Base-by-base conservation (phyloP, 805 yeast genomes). In the Zygosaccharomyces kombuchaensis region DNA sequence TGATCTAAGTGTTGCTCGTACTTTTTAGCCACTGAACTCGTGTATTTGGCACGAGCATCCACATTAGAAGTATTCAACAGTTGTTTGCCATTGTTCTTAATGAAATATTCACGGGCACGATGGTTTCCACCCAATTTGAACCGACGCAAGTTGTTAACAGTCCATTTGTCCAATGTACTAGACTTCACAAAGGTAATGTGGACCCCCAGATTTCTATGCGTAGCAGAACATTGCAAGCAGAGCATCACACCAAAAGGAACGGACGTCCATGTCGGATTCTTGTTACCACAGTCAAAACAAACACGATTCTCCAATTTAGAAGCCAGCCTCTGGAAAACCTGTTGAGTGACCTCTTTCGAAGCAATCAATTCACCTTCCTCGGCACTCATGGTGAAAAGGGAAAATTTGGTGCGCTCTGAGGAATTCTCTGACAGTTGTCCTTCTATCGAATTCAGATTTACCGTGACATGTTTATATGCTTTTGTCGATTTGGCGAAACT, bases 241-340 rank as follows among this genome's bases (percentile, higher is more conserved):
- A 93, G 71, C 64, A 90, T 78, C 43, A 90, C 86, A 45, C 97
- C 99, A 67, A 87, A 91, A 10, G 98, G 96, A 45, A 91, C 89
- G 10, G 98, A 91, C 3, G 99, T 87, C 99, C 99, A 93, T 0
- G 98, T 88, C 30, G 99, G 98, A 65, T 90, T 90, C 63, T 86
- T 88, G 57, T 90, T 86, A 43, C 84, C 78, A 68, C 99, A 93
- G 65, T 93, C 99, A 69, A 93, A 91, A 69, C 99, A 93, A 31
- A 75, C 79, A 59, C 83, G 83, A 72, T 90, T 90, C 38, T 88
- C 85, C 21, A 81, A 81, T 73, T 66, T 82, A 71, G 60, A 48
- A 57, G 78, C 77, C 55, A 87, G 71, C 63, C 77, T 74, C 42
- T 72, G 71, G 60, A 87, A 87, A 53, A 87, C 77, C 41, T 74